These are phyloP conservation scores for Hyaloscypha finlandica DNA, from an alignment of 495 filamentous ascomycete genomes.

Conservation along the genomic window DNA sequence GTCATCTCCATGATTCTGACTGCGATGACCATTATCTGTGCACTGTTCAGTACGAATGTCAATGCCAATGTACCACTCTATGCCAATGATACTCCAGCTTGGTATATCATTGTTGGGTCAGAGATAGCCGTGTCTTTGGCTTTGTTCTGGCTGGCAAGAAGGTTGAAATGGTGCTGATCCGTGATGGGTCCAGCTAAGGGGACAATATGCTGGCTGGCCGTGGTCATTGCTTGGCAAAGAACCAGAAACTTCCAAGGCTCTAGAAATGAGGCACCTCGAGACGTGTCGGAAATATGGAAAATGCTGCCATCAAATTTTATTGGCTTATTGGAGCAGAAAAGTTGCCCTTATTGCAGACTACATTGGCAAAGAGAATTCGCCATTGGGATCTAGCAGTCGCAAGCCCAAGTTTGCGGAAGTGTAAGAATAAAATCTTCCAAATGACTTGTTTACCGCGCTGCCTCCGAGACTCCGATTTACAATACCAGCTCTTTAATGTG, in stretches of 20 bases:
- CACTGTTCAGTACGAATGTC: conserved; percentile 97
- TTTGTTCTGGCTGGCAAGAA: conserved; percentile 49
- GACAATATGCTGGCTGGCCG: background rate
- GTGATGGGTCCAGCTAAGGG: background rate
- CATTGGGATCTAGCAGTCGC: background rate
- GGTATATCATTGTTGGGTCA: conserved; percentile 61
- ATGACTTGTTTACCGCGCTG: too few species aligned
- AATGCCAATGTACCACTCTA: conserved; percentile 60
- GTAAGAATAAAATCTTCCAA: background rate
- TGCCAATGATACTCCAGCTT: background rate
- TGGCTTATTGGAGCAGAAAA: background rate
- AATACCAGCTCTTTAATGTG: too few species aligned
- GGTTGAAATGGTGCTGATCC: conserved; percentile 36
- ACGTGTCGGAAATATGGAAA: background rate
- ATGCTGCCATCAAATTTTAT: background rate
- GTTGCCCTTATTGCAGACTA: background rate
- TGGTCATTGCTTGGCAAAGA: too few species aligned
- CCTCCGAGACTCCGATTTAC: too few species aligned
- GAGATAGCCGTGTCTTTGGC: conserved; percentile 59
- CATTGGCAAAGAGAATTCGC: background rate
- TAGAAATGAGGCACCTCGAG: background rate
- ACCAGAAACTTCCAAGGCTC: background rate
- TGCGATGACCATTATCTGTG: conserved; percentile 90
- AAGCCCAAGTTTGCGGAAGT: background rate
- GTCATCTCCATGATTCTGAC: conserved; percentile 88